These are phyloP conservation scores for Fallopia convolvulus DNA, from an alignment of 148 eudicot species.

Conservation along the genomic window DNA sequence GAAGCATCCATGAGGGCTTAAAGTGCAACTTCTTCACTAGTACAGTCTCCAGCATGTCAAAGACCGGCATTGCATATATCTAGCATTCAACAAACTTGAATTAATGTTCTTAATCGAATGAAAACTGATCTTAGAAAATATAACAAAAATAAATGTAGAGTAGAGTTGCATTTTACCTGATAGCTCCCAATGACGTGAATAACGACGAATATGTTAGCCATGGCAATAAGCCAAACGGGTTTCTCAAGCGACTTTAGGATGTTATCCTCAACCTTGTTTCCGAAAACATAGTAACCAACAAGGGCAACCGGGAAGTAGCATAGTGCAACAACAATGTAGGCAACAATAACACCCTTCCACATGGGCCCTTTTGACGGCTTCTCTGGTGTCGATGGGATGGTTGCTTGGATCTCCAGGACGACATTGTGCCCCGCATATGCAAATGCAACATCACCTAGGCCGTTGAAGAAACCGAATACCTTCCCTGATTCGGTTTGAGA, in stretches of 20 bases:
- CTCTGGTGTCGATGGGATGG: constrained; percentile 63
- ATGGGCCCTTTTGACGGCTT: constrained; percentile 63
- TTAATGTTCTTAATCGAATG: neutral
- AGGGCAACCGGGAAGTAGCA: constrained; percentile 79
- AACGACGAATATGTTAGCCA: constrained; percentile 58
- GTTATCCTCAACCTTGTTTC: constrained; percentile 53
- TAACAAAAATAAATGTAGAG: neutral
- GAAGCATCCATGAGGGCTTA: constrained; percentile 21
- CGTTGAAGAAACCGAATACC: constrained; percentile 38
- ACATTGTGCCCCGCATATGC: constrained; percentile 75
- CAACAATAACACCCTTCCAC: constrained; percentile 67
- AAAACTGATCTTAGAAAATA: neutral
- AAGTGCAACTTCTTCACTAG: constrained; percentile 33
- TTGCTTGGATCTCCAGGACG: constrained; percentile 73
- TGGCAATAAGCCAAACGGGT: constrained; percentile 62
- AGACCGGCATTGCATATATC: constrained; percentile 64
- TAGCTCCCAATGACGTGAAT: constrained; percentile 74
- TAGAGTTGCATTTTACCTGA: constrained; percentile 32
- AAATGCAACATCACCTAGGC: constrained; percentile 61
- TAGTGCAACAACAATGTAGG: constrained; percentile 53
- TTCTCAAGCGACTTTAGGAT: constrained; percentile 43
- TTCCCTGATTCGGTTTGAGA: constrained; percentile 18
- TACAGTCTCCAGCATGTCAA: constrained; percentile 54
- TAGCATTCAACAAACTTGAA: constrained; percentile 9
- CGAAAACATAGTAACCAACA: constrained; percentile 48